These are phyloP conservation scores for Podospora appendiculata DNA, from an alignment of 495 filamentous ascomycete species.

Conservation along the genomic window DNA sequence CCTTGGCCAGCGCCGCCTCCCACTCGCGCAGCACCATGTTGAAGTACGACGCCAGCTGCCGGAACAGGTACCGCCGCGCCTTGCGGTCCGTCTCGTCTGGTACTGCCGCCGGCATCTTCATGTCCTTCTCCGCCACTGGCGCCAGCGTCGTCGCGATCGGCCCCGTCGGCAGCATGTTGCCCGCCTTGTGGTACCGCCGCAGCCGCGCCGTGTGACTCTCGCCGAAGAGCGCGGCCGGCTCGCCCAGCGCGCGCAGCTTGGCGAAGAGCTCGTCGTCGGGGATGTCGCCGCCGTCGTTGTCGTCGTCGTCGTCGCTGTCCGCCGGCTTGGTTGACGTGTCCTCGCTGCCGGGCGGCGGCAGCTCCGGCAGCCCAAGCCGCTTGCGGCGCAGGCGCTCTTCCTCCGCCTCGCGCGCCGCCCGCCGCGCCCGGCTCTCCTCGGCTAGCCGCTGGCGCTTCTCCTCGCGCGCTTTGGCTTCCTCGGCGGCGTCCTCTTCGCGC, in stretches of 20 bases:
- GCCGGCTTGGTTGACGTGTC: constrained; percentile 12
- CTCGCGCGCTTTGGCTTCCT: constrained; percentile 58
- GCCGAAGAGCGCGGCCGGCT: constrained; percentile 74
- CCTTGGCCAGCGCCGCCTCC: constrained; percentile 66
- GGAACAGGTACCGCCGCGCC: constrained; percentile 59
- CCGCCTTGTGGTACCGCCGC: constrained; percentile 50
- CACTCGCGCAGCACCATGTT: constrained; percentile 86
- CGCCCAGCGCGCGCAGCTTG: constrained; percentile 60
- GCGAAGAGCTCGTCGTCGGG: constrained; percentile 58
- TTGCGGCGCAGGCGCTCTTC: constrained; percentile 42
- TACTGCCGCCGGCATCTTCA: constrained; percentile 64
- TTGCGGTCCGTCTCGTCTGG: constrained; percentile 47
- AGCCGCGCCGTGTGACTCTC: constrained; percentile 66
- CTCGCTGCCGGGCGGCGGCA: constrained; percentile 33
- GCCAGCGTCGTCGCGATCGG: constrained; percentile 62
- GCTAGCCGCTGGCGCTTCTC: constrained; percentile 74
- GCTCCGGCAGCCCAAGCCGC: constrained; percentile 60
- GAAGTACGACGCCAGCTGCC: constrained; percentile 89
- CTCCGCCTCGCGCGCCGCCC: constrained; percentile 63
- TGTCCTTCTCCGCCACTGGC: constrained; percentile 72
- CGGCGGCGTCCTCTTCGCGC: constrained; percentile 78
- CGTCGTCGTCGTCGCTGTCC: constrained; percentile 39
- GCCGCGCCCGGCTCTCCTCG: constrained; percentile 61
- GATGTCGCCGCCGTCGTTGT: constrained; percentile 42
- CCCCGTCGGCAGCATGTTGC: constrained; percentile 43